These are phyloP conservation scores for Basidiobolus heterosporus DNA, from an alignment of 371 early-diverging fungal genomes.

Conservation along the genomic window DNA sequence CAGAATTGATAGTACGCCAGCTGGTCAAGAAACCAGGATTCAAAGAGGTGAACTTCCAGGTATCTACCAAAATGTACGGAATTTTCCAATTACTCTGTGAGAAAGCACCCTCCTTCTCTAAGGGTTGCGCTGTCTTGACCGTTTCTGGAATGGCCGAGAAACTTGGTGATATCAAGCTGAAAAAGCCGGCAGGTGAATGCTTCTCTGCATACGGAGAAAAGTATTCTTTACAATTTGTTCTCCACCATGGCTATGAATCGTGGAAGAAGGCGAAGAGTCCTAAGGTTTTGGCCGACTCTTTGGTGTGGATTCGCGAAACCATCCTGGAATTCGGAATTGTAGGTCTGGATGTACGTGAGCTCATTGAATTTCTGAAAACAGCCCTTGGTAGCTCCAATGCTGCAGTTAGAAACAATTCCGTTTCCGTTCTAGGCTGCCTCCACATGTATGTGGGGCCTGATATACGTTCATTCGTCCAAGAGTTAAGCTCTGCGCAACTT, in stretches of 20 bases:
- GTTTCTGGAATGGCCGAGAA: slow-evolving; percentile 69
- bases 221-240: slow-evolving; percentile 58
- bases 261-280: slow-evolving; percentile 71
- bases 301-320: slow-evolving; percentile 64
- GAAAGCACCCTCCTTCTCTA: slow-evolving; percentile 40
- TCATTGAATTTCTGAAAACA: slow-evolving; percentile 72
- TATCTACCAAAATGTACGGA: slow-evolving; percentile 21
- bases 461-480: slow-evolving; percentile 57
- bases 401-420: slow-evolving; percentile 59
- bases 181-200: slow-evolving; percentile 63
- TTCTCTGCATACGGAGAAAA: slow-evolving; percentile 56
- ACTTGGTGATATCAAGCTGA: slow-evolving; percentile 84
- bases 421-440: slow-evolving; percentile 60
- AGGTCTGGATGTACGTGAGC: slow-evolving; percentile 51
- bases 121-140: slow-evolving; percentile 53
- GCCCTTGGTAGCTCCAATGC: slow-evolving; percentile 67
- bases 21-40: slow-evolving; percentile 75
- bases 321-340: slow-evolving; percentile 75
- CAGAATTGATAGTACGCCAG: slow-evolving; percentile 67
- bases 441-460: slow-evolving; percentile 67
- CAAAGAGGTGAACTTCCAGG: slow-evolving; percentile 94
- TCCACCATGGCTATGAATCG: slow-evolving; percentile 56
- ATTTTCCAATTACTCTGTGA: slow-evolving; percentile 47
- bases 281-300: slow-evolving; percentile 69
- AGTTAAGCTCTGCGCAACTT: slow-evolving; percentile 63